Evolutionary conservation across 768 basidiomycete species (phyloP).

Genomic region (Rhodosporidiobolus sp.): DNA sequence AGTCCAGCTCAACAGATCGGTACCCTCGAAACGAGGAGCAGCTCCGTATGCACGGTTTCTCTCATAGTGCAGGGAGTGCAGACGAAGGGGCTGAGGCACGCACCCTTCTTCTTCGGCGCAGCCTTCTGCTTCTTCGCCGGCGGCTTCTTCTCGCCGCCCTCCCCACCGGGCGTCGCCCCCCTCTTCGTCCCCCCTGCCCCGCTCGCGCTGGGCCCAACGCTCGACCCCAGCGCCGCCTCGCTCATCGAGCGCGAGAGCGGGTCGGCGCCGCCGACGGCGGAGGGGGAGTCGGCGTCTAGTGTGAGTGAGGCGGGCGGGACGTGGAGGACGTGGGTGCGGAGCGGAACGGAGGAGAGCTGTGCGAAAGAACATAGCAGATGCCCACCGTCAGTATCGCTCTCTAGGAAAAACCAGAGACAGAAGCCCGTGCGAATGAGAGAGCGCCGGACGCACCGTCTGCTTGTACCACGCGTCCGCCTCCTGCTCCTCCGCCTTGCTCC

Average conservation of each 20-base stretch:
- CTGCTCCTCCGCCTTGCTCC: not conserved
- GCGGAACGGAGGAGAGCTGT: constrained; percentile 25
- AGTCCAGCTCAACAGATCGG: too few species aligned
- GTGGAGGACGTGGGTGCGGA: constrained; percentile 19
- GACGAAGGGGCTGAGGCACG: not conserved
- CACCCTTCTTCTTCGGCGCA: constrained; percentile 1
- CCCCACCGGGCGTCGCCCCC: not conserved
- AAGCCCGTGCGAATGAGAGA: not conserved
- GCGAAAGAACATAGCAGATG: rapidly evolving
- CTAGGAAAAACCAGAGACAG: not conserved
- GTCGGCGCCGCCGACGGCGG: not conserved
- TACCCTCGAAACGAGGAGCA: too few species aligned
- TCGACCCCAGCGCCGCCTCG: not conserved
- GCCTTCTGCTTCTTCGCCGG: not conserved
- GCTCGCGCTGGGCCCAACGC: not conserved
- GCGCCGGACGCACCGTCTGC: constrained; percentile 18
- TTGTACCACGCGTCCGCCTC: constrained; percentile 27
- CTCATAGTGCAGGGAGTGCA: too few species aligned
- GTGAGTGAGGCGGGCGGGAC: not conserved
- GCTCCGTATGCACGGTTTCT: too few species aligned
- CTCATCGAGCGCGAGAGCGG: not conserved
- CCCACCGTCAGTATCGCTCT: too few species aligned
- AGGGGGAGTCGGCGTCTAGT: not conserved
- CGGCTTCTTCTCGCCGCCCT: not conserved
- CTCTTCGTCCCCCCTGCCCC: not conserved